Evolutionary conservation across 2,329 filamentous ascomycete genomes (phyloP).

Genomic region (Cordyceps pruinosa): DNA sequence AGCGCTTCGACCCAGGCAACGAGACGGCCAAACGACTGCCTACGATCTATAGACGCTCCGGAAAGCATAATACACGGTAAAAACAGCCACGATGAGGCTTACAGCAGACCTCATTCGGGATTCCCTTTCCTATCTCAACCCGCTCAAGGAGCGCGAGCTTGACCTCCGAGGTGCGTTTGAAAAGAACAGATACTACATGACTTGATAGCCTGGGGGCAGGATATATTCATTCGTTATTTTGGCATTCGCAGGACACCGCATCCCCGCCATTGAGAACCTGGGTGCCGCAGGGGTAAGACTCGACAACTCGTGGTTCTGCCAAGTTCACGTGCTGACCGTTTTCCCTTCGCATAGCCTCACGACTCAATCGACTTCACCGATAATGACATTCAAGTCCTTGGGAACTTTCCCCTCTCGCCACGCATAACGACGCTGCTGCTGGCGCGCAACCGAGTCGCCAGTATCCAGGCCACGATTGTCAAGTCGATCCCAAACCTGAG

Average conservation of each 20-base stretch:
- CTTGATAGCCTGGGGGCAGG: conserved; percentile 54
- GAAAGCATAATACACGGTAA: conserved; percentile 8
- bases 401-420: conserved; percentile 88
- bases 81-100: conserved; percentile 67
- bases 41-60: not conserved
- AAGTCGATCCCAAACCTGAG: conserved; percentile 74
- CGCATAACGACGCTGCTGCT: conserved; percentile 82
- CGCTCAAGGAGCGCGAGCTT: conserved; percentile 96
- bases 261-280: conserved; percentile 94
- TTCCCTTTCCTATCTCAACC: conserved; percentile 97
- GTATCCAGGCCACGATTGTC: conserved; percentile 69
- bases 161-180: conserved; percentile 96
- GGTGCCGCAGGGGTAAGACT: conserved; percentile 79
- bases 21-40: not conserved
- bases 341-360: conserved; percentile 58
- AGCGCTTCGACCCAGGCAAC: not conserved
- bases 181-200: conserved; percentile 96
- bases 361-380: conserved; percentile 98
- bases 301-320: conserved; percentile 5
- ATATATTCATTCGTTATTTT: conserved; percentile 67
- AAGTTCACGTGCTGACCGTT: conserved; percentile 9
- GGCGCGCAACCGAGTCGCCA: conserved; percentile 78
- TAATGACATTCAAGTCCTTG: conserved; percentile 86
- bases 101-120: conserved; percentile 89
- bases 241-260: conserved; percentile 81